These are phyloP conservation scores for Fusarium sambucinum DNA, from an alignment of 2,329 filamentous ascomycete species.

Conservation along the genomic window DNA sequence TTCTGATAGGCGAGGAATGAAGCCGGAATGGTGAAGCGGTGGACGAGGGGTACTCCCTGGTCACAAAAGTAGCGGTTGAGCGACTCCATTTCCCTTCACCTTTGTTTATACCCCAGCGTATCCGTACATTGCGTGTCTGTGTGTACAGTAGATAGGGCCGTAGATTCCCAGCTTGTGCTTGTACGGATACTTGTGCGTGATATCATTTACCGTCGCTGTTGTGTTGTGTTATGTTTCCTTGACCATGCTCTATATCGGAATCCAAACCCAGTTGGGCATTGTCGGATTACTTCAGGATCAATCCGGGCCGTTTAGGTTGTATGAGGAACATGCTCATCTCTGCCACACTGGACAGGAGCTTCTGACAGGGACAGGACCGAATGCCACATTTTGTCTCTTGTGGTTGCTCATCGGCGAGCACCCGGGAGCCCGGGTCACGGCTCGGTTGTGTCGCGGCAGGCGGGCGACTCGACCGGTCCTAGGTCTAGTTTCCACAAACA, in stretches of 20 bases:
- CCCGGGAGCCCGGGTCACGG: slow-evolving; percentile 43
- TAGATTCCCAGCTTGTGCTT: neutral
- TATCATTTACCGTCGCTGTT: slow-evolving; percentile 1
- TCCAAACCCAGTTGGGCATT: slow-evolving; percentile 25
- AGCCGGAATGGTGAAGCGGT: slow-evolving; percentile 42
- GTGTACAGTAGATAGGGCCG: neutral
- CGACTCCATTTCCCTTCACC: slow-evolving; percentile 28
- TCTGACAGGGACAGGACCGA: slow-evolving; percentile 21
- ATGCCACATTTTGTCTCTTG: slow-evolving; percentile 12
- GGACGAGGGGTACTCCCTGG: slow-evolving; percentile 39
- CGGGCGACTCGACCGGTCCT: slow-evolving; percentile 40
- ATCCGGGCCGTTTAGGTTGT: slow-evolving; percentile 29
- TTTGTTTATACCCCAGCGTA: slow-evolving; percentile 33
- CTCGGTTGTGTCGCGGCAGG: slow-evolving; percentile 39
- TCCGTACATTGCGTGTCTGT: neutral
- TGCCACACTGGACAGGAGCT: neutral
- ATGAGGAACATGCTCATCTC: slow-evolving; percentile 7
- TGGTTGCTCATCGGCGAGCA: slow-evolving; percentile 36
- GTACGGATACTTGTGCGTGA: neutral
- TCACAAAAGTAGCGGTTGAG: slow-evolving; percentile 32
- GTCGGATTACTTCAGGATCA: slow-evolving; percentile 12
- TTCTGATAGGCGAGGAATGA: slow-evolving; percentile 44
- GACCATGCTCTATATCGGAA: slow-evolving; percentile 19
- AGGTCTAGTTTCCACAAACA: slow-evolving; percentile 15
- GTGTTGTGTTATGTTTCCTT: slow-evolving; percentile 6